Conservation (phyloP, 148 eudicot species). For the Rheum nobile region DNA sequence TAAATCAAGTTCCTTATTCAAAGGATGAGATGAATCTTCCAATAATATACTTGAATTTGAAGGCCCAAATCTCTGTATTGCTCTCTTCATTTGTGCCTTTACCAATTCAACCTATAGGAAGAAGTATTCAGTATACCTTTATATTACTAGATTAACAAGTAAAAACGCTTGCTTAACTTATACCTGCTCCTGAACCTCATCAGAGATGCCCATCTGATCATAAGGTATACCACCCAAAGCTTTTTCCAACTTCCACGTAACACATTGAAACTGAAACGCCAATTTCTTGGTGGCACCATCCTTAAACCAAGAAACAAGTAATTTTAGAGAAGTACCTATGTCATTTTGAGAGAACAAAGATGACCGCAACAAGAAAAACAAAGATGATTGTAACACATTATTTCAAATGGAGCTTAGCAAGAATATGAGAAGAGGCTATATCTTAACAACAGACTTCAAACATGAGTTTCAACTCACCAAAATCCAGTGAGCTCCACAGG, state of each 20-base stretch:
- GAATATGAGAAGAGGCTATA: not conserved
- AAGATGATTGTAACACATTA: not conserved
- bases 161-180: not conserved
- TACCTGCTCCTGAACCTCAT: slow-evolving; percentile 98
- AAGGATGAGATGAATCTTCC: slow-evolving; percentile 62
- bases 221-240: slow-evolving; percentile 58
- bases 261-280: slow-evolving; percentile 73
- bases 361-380: not conserved
- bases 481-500: not conserved
- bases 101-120: slow-evolving; percentile 72
- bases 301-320: slow-evolving; percentile 25
- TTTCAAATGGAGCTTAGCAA: not conserved
- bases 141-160: not conserved
- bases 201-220: slow-evolving; percentile 69
- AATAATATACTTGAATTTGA: slow-evolving; percentile 30
- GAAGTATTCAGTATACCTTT: not conserved
- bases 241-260: slow-evolving; percentile 82
- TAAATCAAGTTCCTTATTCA: slow-evolving; percentile 40
- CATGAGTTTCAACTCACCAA: not conserved
- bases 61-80: slow-evolving; percentile 65
- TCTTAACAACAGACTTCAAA: not conserved
- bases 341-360: not conserved
- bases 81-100: slow-evolving; percentile 71
- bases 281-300: slow-evolving; percentile 67
- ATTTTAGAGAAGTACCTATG: slow-evolving; percentile 6